Conservation (phyloP, 2,329 filamentous ascomycete species). For the Celoporthe dispersa region DNA sequence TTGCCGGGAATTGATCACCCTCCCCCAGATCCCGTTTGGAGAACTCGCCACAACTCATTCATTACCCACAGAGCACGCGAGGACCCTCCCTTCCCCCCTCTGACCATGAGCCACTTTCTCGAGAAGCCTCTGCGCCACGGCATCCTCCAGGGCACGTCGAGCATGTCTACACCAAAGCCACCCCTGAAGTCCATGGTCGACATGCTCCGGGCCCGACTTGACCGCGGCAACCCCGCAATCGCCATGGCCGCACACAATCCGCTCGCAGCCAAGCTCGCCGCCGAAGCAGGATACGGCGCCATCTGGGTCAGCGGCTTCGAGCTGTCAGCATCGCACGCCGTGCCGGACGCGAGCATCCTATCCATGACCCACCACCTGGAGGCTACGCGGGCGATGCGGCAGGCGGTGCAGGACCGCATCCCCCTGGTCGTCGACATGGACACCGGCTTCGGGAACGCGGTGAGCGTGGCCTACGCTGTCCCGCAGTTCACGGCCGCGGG, state of each 20-base stretch:
- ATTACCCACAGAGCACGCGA: background rate
- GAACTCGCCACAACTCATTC: background rate
- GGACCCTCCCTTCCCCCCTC: background rate
- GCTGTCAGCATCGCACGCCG: slow-evolving; percentile 2
- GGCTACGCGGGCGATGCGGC: background rate
- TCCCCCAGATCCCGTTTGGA: background rate
- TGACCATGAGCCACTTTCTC: background rate
- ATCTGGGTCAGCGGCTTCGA: slow-evolving; percentile 11
- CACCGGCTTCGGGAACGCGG: slow-evolving; percentile 52
- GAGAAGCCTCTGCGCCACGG: background rate
- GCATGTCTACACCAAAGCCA: background rate
- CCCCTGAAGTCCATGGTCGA: background rate
- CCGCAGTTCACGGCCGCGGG: slow-evolving; percentile 48
- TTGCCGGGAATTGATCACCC: background rate
- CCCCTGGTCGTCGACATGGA: slow-evolving; percentile 52
- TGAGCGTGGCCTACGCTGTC: slow-evolving; percentile 52
- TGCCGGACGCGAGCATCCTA: slow-evolving; percentile 7
- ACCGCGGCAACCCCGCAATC: background rate
- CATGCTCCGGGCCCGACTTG: background rate
- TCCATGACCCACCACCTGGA: slow-evolving; percentile 8
- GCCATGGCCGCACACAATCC: slow-evolving; percentile 5
- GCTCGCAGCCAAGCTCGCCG: slow-evolving; percentile 5
- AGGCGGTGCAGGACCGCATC: slow-evolving; percentile 37
- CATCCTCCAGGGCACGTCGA: background rate
- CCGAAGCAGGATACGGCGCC: slow-evolving; percentile 2